Evolutionary conservation across 306 rosid species (phyloP), one percentile per base, ranked within the genome.

Genomic region (Vigna reflexopilosa): DNA sequence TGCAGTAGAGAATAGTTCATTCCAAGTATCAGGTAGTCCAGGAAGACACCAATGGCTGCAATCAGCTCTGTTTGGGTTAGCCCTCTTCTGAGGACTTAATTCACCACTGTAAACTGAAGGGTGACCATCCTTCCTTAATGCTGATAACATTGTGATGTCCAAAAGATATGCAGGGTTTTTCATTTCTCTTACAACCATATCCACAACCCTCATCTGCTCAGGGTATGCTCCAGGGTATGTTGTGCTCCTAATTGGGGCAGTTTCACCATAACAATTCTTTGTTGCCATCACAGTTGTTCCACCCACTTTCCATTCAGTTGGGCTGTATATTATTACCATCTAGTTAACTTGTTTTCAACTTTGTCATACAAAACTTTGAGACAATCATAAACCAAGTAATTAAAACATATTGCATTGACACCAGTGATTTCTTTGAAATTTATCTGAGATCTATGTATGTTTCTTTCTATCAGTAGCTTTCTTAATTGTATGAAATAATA

Each of bases 41-140:
- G 93, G 94, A 75, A 93, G 93, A 78, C 98, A 91, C 98, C 96
- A 93, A 78, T 89, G 98, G 83, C 98, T 93, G 70, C 96, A 91
- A 84, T 89, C 98, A 42, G 94, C 93, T 1, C 89, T 82, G 8
- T 73, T 84, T 3, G 90, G 96, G 76, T 89, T 88, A 36, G 93
- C 83, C 78, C 85, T 84, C 77, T 93, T 91, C 52, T 79, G 76
- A 1, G 96, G 94, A 54, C 76, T 90, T 83, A 93, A 75, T 49
- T 93, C 94, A 5, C 98, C 96, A 30, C 90, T 89, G 51, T 93
- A 93, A 45, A 93, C 89, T 1, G 98, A 93, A 0, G 96, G 98
- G 76, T 93, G 98, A 0, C 90, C 92, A 63, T 93, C 98, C 56
- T 93, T 93, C 70, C 98, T 82, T 24, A 91, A 78, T 85, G 77